These are phyloP conservation scores for Cladophialophora immunda DNA, from an alignment of 2,329 filamentous ascomycete genomes.

Conservation along the genomic window DNA sequence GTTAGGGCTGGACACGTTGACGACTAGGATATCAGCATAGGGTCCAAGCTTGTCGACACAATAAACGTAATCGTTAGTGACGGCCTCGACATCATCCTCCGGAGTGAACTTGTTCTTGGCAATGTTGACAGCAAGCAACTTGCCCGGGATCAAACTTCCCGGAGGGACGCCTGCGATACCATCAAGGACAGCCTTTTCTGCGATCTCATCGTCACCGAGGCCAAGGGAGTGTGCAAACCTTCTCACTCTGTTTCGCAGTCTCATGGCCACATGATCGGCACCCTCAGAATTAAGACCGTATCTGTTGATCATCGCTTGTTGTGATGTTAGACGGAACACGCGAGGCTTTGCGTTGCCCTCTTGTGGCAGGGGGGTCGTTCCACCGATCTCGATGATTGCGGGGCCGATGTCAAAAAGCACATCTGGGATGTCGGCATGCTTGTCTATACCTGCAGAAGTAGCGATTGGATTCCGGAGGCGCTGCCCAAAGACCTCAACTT, in stretches of 20 bases:
- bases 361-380: constrained; percentile 86
- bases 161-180: constrained; percentile 80
- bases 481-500: constrained; percentile 77
- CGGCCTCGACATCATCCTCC: constrained; percentile 82
- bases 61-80: constrained; percentile 82
- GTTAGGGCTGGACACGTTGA: constrained; percentile 97
- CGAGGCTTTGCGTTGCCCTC: constrained; percentile 86
- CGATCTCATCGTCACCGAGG: constrained; percentile 67
- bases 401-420: constrained; percentile 85
- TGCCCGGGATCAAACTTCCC: constrained; percentile 78
- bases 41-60: constrained; percentile 83
- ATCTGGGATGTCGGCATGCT: constrained; percentile 88
- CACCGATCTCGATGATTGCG: constrained; percentile 89
- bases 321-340: constrained; percentile 83
- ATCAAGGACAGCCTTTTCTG: constrained; percentile 77
- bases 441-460: constrained; percentile 95
- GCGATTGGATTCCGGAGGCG: constrained; percentile 85
- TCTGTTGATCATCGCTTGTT: constrained; percentile 91
- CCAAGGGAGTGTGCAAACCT: constrained; percentile 77
- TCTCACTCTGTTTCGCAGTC: constrained; percentile 78
- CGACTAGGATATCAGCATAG: constrained; percentile 95
- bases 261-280: constrained; percentile 83
- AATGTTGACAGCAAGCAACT: constrained; percentile 86
- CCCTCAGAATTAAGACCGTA: constrained; percentile 95
- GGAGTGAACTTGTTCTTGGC: constrained; percentile 96